Conservation (phyloP, 257 asterid species). For the Capsicum chinense region DNA sequence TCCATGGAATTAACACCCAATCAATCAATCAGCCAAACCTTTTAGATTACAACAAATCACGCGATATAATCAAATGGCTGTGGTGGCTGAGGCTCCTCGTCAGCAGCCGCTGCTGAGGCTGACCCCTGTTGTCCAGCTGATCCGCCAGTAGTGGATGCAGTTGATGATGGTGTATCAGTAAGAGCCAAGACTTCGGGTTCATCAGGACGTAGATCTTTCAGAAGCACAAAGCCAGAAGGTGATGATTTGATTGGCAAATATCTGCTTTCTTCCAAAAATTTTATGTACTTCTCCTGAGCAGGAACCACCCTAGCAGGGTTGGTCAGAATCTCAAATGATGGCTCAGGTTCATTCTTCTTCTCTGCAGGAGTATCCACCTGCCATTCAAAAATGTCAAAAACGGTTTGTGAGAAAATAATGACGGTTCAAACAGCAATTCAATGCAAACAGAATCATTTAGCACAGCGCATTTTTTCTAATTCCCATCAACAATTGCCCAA, state of each 20-base stretch:
- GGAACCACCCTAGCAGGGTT: conserved; percentile 97
- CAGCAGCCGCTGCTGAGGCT: conserved; percentile 81
- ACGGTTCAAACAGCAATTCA: neutral
- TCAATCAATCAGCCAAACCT: conserved; percentile 15
- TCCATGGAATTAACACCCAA: neutral
- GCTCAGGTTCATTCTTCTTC: conserved; percentile 79
- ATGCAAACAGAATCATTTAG: neutral
- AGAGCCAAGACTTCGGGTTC: conserved; percentile 81
- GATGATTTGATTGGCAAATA: conserved; percentile 83
- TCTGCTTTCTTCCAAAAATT: conserved; percentile 78
- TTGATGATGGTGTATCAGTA: conserved; percentile 72
- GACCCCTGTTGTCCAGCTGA: conserved; percentile 60
- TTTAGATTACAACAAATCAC: conserved; percentile 29
- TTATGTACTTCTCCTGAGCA: conserved; percentile 78
- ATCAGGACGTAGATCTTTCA: conserved; percentile 75
- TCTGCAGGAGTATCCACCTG: conserved; percentile 70
- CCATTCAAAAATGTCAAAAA: conserved; percentile 15
- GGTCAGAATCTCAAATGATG: conserved; percentile 70
- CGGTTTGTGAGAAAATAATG: conserved; percentile 17
- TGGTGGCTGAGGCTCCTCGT: conserved; percentile 93
- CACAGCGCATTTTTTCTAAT: neutral
- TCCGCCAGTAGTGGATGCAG: conserved; percentile 52
- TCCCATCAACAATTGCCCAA: neutral
- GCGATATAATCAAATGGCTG: conserved; percentile 82
- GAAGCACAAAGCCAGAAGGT: conserved; percentile 85